phyloP scores from a whole-genome alignment of 73 alveolate genomes.

The Uronychia binucleata region DNA sequence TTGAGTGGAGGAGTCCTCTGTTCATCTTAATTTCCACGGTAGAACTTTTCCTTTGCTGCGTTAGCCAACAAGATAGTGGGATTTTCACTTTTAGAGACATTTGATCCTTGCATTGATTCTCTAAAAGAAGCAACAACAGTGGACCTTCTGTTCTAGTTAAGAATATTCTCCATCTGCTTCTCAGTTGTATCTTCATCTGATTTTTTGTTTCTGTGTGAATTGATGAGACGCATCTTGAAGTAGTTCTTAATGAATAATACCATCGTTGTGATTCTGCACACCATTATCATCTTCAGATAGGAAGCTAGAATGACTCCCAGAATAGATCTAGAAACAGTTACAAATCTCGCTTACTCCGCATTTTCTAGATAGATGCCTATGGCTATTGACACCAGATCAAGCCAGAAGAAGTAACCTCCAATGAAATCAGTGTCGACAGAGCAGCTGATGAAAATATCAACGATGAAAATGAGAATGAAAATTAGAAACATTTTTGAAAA shows the following conservation, averaged over 20 bases:
- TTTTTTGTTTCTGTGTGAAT: too few species aligned
- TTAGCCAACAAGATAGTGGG: background rate
- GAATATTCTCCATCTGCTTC: background rate
- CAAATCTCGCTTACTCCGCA: background rate
- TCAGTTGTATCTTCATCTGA: background rate
- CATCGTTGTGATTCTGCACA: background rate
- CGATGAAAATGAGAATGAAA: background rate
- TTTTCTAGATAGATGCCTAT: background rate
- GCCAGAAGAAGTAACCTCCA: slow-evolving; percentile 1
- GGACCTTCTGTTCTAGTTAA: background rate
- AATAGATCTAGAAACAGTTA: background rate
- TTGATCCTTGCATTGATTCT: background rate
- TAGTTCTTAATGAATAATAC: background rate
- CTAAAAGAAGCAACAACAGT: background rate
- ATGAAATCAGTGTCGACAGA: background rate
- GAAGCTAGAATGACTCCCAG: background rate
- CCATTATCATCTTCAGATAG: background rate
- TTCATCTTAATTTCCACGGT: too few species aligned
- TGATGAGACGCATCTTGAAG: too few species aligned
- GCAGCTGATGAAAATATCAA: background rate
- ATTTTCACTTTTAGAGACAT: background rate
- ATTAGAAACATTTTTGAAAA: background rate
- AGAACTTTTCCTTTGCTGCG: too few species aligned
- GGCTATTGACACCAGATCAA: background rate
- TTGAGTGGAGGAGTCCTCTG: too few species aligned